Evolutionary conservation across 176 grass and related monocot genomes (phyloP).

Genomic region (Canna indica): DNA sequence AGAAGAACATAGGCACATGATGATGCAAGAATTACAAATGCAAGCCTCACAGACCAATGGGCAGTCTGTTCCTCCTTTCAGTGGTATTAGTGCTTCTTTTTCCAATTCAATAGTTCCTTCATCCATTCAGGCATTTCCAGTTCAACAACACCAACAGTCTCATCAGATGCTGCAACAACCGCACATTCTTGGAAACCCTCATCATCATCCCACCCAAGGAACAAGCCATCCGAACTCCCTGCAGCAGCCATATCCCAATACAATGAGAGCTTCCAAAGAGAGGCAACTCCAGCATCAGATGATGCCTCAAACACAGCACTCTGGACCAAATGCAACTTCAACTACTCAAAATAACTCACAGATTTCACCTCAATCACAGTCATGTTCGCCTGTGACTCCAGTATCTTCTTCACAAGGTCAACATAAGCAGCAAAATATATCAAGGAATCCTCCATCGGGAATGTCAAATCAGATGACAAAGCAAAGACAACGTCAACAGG

Average conservation of each 20-base stretch:
- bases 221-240: constrained; percentile 51
- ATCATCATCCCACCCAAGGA: constrained; percentile 45
- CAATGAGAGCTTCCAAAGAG: constrained; percentile 56
- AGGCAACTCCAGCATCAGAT: constrained; percentile 49
- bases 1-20: constrained; percentile 73
- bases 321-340: constrained; percentile 35
- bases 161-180: constrained; percentile 61
- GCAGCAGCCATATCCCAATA: constrained; percentile 71
- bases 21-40: constrained; percentile 77
- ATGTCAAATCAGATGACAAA: constrained; percentile 40
- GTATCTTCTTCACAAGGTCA: constrained; percentile 35
- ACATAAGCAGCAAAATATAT: constrained; percentile 46
- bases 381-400: constrained; percentile 22
- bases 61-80: constrained; percentile 50
- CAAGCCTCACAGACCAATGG: constrained; percentile 58
- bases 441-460: constrained; percentile 34
- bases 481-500: constrained; percentile 81
- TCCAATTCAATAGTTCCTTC: constrained; percentile 45
- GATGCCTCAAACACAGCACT: constrained; percentile 43
- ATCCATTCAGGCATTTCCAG: constrained; percentile 65
- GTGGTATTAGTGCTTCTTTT: constrained; percentile 36
- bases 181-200: constrained; percentile 57
- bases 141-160: constrained; percentile 50
- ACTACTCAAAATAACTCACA: constrained; percentile 50
- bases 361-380: constrained; percentile 39